Conservation (phyloP, 176 grass and related monocot genomes). For the Oryza longistaminata region DNA sequence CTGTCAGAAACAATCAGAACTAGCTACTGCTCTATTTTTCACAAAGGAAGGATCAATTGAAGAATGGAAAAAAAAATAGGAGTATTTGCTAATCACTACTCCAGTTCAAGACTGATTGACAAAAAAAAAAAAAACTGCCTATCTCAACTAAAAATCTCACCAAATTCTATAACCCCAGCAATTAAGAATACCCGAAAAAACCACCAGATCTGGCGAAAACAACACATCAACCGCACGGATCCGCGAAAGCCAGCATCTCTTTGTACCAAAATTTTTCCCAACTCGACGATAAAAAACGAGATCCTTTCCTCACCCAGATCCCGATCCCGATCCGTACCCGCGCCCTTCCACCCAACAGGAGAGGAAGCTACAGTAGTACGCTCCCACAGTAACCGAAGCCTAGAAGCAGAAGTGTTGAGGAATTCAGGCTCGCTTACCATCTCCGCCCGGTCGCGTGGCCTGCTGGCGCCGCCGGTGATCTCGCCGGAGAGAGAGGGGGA, state of each 20-base stretch:
- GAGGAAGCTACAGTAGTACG: background rate
- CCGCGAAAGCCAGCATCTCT: background rate
- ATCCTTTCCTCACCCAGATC: background rate
- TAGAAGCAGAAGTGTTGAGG: background rate
- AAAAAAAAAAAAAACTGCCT: background rate
- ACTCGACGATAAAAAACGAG: background rate
- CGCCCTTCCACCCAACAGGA: background rate
- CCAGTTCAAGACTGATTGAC: background rate
- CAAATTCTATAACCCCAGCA: too few relatives aligned
- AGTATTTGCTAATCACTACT: background rate
- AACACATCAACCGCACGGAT: background rate
- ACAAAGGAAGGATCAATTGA: too few relatives aligned
- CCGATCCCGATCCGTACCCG: background rate
- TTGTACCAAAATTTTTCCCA: background rate
- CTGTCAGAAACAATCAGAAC: background rate
- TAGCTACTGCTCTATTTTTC: background rate
- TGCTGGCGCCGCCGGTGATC: background rate
- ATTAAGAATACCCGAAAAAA: background rate
- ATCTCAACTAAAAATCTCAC: too few relatives aligned
- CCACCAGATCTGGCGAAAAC: background rate
- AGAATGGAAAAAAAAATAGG: background rate
- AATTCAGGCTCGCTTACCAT: conserved; percentile 22
- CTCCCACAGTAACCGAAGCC: background rate
- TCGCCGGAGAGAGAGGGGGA: background rate
- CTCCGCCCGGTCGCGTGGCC: background rate